Evolutionary conservation across 163 green algal species (phyloP), one percentile per base, ranked within the genome.

Genomic region (Scenedesmus sp.): DNA sequence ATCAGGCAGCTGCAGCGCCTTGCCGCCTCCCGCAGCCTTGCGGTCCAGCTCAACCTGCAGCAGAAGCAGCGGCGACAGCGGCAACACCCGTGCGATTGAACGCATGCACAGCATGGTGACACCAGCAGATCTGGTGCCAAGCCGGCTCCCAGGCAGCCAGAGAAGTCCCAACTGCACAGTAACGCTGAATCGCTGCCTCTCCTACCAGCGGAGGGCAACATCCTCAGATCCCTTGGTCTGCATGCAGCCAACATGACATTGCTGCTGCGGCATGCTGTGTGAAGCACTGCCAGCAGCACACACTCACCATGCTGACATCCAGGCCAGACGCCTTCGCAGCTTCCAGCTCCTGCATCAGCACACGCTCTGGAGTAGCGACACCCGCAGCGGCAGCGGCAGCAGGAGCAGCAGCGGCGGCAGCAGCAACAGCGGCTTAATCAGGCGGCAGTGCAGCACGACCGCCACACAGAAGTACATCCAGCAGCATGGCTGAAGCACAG

Each of bases 271-370:
- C 59, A 72, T 35, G 15, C 26, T 13, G 46, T 10, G 10, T 53
- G 7, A 53, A 10, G 46, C 46, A 53, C 7, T 16, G 15, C 18
- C 53, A 22, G 13, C 18, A 30, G 53, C 24, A 10, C 12, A 20
- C 37, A 24, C 83, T 81, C 37, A 88, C 83, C 83, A 88, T 80
- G 26, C 65, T 44, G 0, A 88, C 83, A 35, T 88, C 83, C 49
- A 88, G 83, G 76, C 83, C 83, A 46, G 83, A 59, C 7, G n/a
- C 83, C 40, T 73, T 83, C 33, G 30, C 53, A 12, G 85, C 85
- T 35, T 90, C 85, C 12, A 85, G n/a, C 85, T 90, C 85, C 85
- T 90, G 85, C 61, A 80, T 37, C 72, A 90, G 33, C 70, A 90
- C n/a, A 44, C 85, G 85, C 43, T 76, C 85, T 83, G 40, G 53